Evolutionary conservation across 2,329 filamentous ascomycete species (phyloP), one percentile per base, ranked within the genome.

Genomic region (Biscogniauxia mediterranea): DNA sequence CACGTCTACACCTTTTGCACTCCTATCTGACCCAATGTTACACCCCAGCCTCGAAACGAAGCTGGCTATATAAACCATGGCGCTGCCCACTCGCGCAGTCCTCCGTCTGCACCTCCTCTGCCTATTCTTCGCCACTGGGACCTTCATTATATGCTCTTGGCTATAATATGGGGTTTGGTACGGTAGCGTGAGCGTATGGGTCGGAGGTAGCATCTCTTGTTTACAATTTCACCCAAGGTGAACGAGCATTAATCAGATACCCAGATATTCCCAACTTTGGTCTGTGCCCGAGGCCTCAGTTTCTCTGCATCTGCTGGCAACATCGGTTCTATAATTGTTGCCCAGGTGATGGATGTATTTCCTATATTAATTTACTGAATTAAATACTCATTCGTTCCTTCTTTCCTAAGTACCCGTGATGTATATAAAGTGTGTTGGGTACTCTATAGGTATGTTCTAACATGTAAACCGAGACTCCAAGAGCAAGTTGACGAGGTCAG

Each of bases 121-220:
- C 67, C 66, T 79, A 9, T 83, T 85, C 67, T 83, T 85, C 60
- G 82, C 81, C 1, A 67, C 85, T n/a, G 83, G 82, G 13, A 82
- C 83, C 1, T 82, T 84, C 46, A 78, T 83, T 86, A 52, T 87
- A 85, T 69, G 81, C 83, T 7, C 77, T 86, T 56, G 84, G 84
- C 0, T 86, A 84, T 68, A 84, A 81, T 56, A 75, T 86, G 63
- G 82, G 84, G 0, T 84, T 86, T 52, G 84, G 84, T 0, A 82
- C 84, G 0, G 80, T 82, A 0, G 78, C 83, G 0, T 87, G 84
- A 84, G 82, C 86, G 0, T 86, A 86, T 62, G 81, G 82, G n/a
- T 79, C 83, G 0, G 84, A 87, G 74, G 81, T 83, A 63, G 23
- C 51, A 25, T 26, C 2, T 55, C 5, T 11, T 46, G 6, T 2